A percentile compares a stretch with the other conserved stretches of the same genome.
These are phyloP conservation scores for Periconia macrospinosa DNA, from an alignment of 2,329 filamentous ascomycete genomes.

Conservation along the genomic window DNA sequence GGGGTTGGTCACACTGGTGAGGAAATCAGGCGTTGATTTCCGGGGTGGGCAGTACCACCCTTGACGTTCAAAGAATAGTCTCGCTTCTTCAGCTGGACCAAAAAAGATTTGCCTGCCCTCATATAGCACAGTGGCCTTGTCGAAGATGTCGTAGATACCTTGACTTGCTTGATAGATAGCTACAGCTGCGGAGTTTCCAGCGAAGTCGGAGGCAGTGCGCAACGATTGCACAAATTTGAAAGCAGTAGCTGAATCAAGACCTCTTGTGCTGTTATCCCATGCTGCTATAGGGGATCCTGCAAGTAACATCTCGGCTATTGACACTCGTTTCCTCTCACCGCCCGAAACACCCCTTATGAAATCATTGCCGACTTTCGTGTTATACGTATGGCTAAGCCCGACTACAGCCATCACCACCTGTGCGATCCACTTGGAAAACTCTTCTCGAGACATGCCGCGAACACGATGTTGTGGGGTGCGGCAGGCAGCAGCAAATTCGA, in stretches of 20 bases:
- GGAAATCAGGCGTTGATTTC: conserved; percentile 73
- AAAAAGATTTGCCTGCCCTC: conserved; percentile 79
- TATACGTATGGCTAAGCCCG: conserved; percentile 58
- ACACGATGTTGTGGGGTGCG: conserved; percentile 51
- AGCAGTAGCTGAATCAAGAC: conserved; percentile 52
- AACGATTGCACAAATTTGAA: conserved; percentile 61
- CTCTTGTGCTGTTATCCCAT: conserved; percentile 52
- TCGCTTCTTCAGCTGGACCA: conserved; percentile 63
- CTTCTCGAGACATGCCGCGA: conserved; percentile 42
- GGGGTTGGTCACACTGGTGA: conserved; percentile 68
- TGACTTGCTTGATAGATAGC: conserved; percentile 59
- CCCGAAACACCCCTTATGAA: conserved; percentile 65
- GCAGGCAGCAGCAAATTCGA: conserved; percentile 58
- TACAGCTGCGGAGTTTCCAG: conserved; percentile 55
- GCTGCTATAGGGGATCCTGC: conserved; percentile 43
- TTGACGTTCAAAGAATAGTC: conserved; percentile 66
- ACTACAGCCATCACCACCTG: conserved; percentile 58
- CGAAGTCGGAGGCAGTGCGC: conserved; percentile 53
- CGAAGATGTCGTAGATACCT: conserved; percentile 64
- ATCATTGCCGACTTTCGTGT: conserved; percentile 60
- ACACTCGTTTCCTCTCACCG: conserved; percentile 64
- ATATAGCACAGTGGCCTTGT: conserved; percentile 74
- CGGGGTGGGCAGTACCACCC: conserved; percentile 69
- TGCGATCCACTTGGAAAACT: conserved; percentile 50
- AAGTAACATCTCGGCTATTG: conserved; percentile 58